Percentiles rank a stretch among this genome's conserved stretches.
Evolutionary conservation across 129 eudicot species (phyloP).

Genomic region (Solidago caesia): DNA sequence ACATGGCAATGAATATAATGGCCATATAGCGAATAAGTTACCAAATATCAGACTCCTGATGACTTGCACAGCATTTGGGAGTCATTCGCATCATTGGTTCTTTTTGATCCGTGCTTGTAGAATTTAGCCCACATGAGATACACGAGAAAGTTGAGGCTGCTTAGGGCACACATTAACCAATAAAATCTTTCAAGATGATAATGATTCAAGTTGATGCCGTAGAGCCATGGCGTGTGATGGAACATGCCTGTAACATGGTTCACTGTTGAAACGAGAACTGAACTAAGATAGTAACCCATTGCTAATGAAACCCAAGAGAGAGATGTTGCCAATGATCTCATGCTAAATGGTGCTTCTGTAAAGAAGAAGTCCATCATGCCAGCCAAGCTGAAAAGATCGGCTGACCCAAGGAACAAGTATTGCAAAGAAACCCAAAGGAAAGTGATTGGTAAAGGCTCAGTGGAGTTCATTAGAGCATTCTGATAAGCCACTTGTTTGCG

Average conservation of each 20-base stretch:
- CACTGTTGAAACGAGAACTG: slow-evolving; percentile 61
- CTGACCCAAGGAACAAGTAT: slow-evolving; percentile 82
- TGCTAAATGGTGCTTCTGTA: slow-evolving; percentile 75
- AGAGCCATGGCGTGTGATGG: slow-evolving; percentile 64
- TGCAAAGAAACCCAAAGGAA: slow-evolving; percentile 87
- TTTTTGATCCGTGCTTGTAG: slow-evolving; percentile 51
- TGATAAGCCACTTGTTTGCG: slow-evolving; percentile 56
- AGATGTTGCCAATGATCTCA: slow-evolving; percentile 88
- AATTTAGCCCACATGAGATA: slow-evolving; percentile 76
- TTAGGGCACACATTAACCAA: slow-evolving; percentile 77
- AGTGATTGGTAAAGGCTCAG: slow-evolving; percentile 67
- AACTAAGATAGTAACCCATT: slow-evolving; percentile 86
- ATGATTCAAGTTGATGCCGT: slow-evolving; percentile 73
- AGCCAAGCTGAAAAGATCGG: slow-evolving; percentile 83
- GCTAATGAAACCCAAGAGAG: slow-evolving; percentile 92
- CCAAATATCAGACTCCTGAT: slow-evolving; percentile 33
- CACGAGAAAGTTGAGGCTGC: slow-evolving; percentile 65
- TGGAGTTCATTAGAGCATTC: slow-evolving; percentile 47
- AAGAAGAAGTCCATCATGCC: slow-evolving; percentile 92
- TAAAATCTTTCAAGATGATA: slow-evolving; percentile 81
- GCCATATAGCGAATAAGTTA: background rate
- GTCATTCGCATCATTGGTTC: slow-evolving; percentile 28
- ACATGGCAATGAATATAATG: slow-evolving; percentile 3
- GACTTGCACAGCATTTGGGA: slow-evolving; percentile 34
- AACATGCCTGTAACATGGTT: slow-evolving; percentile 56